Base-by-base conservation (phyloP, 2,329 filamentous ascomycete genomes). In the Helotiales sp. region DNA sequence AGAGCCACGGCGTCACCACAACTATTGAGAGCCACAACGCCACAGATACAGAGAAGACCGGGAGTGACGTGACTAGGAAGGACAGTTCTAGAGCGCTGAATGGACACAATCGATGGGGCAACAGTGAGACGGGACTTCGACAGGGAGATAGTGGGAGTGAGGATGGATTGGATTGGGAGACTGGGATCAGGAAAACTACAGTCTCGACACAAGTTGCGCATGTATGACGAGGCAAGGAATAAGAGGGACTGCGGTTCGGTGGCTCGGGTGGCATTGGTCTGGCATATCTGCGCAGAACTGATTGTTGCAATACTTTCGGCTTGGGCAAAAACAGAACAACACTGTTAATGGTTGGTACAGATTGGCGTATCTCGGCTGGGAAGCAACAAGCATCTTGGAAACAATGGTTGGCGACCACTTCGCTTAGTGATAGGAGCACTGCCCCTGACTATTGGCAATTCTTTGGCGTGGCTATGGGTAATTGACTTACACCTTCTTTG, bases 111-210 rank as follows among this genome's bases (percentile, higher is more conserved):
- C 63, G 15, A 8, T 70, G 69, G 69, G 67, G 52, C 37, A 61
- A 32, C 13, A 69, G 64, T n/a, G 63, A 66, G 45, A 70, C 60
- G 28, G 63, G 55, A 11, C 45, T 60, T 45, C 57, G 40, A 20
- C 22, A 70, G 20, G 60, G 64, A 45, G 68, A 69, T 40, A 52
- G 37, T 30, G 66, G 65, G n/a, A 66, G 63, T 47, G 70, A 72
- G 26, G 69, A 68, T 13, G 61, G 40, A 15, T 22, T 47, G 32
- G 37, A 40, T 13, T 69, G 68, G 68, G 47, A 60, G 26, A 17
- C 20, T 1, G 69, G 68, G 6, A 71, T 71, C 15, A 65, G 60
- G 57, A 70, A 69, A 43, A 72, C 68, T 1, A 70, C 69, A 8
- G 64, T 69, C 1, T 61, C 58, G 55, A 69, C 60, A 10, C 69